Percentiles rank a stretch among this genome's conserved stretches.
Evolutionary conservation across 2,329 filamentous ascomycete species (phyloP).

Genomic region (Metarhizium album): DNA sequence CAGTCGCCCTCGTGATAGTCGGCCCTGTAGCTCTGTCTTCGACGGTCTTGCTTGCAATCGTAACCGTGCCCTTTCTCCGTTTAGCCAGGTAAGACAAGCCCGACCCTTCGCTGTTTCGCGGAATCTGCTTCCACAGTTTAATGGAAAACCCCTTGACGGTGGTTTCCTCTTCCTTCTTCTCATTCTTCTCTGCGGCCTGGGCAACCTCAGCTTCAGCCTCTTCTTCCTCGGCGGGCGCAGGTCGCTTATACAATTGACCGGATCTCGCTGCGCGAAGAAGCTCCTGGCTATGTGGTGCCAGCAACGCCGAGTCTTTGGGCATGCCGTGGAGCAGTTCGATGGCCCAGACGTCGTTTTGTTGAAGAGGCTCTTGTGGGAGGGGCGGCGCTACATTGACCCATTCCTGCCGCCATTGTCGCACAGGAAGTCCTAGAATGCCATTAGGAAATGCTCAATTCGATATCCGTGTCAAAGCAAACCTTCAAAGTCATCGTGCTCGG

Average conservation of each 20-base stretch:
- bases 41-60: slow-evolving; percentile 40
- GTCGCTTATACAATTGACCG: slow-evolving; percentile 64
- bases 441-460: slow-evolving; percentile 11
- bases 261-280: slow-evolving; percentile 72
- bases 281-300: slow-evolving; percentile 71
- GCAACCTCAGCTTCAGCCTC: slow-evolving; percentile 39
- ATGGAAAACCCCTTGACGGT: slow-evolving; percentile 41
- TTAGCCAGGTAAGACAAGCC: slow-evolving; percentile 47
- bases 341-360: slow-evolving; percentile 60
- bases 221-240: slow-evolving; percentile 50
- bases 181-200: slow-evolving; percentile 34
- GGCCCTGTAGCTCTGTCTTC: slow-evolving; percentile 34
- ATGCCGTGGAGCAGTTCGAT: slow-evolving; percentile 65
- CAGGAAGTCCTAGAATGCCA: slow-evolving; percentile 58
- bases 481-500: slow-evolving; percentile 53
- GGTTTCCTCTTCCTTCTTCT: slow-evolving; percentile 55
- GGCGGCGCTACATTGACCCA: slow-evolving; percentile 58
- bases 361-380: slow-evolving; percentile 49
- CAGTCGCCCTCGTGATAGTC: slow-evolving; percentile 66
- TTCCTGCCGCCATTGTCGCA: slow-evolving; percentile 80
- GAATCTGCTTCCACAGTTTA: slow-evolving; percentile 51
- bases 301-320: slow-evolving; percentile 73
- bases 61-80: slow-evolving; percentile 50
- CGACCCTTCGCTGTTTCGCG: slow-evolving; percentile 44
- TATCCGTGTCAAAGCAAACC: slow-evolving; percentile 21